phyloP scores from a whole-genome alignment of 257 asterid genomes.

The Salvia hispanica region DNA sequence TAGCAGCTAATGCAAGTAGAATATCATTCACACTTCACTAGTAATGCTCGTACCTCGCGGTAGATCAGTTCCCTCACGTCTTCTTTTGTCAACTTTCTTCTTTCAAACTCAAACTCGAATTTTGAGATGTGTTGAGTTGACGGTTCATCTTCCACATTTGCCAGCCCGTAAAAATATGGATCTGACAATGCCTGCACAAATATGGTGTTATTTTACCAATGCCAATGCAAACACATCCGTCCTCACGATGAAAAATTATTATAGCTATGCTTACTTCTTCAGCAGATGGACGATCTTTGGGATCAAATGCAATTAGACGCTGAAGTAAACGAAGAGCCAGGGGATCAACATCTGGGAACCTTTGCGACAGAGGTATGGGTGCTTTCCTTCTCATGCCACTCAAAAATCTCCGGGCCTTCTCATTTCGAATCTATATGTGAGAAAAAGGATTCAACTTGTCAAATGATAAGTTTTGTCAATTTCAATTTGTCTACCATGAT shows the following conservation, averaged over 20 bases:
- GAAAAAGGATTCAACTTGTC: conserved; percentile 12
- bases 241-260: neutral
- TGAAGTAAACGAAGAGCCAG: conserved; percentile 83
- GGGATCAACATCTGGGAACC: conserved; percentile 80
- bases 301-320: conserved; percentile 85
- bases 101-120: conserved; percentile 89
- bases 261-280: conserved; percentile 58
- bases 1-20: conserved; percentile 34
- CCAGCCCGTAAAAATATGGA: conserved; percentile 78
- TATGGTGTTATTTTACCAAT: conserved; percentile 7
- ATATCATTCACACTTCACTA: conserved; percentile 27
- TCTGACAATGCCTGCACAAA: conserved; percentile 76
- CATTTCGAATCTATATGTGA: conserved; percentile 77
- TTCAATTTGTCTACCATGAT: neutral
- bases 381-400: conserved; percentile 81
- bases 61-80: conserved; percentile 85
- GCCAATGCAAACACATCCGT: conserved; percentile 20
- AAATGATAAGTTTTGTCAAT: conserved; percentile 2
- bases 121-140: conserved; percentile 75
- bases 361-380: conserved; percentile 64
- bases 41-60: conserved; percentile 68
- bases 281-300: conserved; percentile 92
- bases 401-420: conserved; percentile 87
- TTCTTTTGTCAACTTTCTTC: conserved; percentile 71
- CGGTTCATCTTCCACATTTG: conserved; percentile 92